These are phyloP conservation scores for Syncephalastrum sp. DNA, from an alignment of 371 early-diverging fungal genomes.

Conservation along the genomic window DNA sequence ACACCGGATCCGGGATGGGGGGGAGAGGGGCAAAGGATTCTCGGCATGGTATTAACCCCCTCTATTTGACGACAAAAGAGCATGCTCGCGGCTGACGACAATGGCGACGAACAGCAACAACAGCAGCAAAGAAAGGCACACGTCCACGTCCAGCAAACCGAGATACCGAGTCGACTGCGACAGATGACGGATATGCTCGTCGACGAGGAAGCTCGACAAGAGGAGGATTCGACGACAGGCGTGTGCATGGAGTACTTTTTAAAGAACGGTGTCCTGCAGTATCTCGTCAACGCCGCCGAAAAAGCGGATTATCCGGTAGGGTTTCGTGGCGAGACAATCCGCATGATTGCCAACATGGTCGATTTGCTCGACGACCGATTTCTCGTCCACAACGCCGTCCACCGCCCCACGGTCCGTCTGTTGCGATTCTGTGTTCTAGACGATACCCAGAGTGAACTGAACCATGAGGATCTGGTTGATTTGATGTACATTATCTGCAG, in stretches of 20 bases:
- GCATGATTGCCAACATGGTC: conserved; percentile 81
- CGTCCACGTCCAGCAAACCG: conserved; percentile 71
- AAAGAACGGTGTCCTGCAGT: conserved; percentile 76
- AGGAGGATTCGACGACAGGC: conserved; percentile 71
- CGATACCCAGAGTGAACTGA: conserved; percentile 58
- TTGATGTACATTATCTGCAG: conserved; percentile 86
- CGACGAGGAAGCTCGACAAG: conserved; percentile 83
- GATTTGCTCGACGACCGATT: conserved; percentile 84
- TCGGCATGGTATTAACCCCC: background rate
- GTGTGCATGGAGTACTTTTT: conserved; percentile 92
- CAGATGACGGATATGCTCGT: conserved; percentile 88
- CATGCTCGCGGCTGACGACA: conserved; percentile 57
- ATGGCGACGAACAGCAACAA: no score
- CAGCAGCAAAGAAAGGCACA: conserved; percentile 36
- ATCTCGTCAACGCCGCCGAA: conserved; percentile 79
- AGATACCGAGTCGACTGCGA: conserved; percentile 75
- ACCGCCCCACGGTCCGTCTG: conserved; percentile 82
- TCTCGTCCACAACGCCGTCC: conserved; percentile 87
- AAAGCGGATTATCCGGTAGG: conserved; percentile 80
- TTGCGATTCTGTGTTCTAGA: conserved; percentile 68
- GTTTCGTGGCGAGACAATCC: conserved; percentile 82
- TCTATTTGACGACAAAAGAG: conserved; percentile 35
- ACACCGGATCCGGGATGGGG: background rate
- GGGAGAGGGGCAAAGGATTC: background rate
- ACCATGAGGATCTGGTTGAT: conserved; percentile 85